Conservation (phyloP, 2,329 filamentous ascomycete species). For the Neurospora crassa region DNA sequence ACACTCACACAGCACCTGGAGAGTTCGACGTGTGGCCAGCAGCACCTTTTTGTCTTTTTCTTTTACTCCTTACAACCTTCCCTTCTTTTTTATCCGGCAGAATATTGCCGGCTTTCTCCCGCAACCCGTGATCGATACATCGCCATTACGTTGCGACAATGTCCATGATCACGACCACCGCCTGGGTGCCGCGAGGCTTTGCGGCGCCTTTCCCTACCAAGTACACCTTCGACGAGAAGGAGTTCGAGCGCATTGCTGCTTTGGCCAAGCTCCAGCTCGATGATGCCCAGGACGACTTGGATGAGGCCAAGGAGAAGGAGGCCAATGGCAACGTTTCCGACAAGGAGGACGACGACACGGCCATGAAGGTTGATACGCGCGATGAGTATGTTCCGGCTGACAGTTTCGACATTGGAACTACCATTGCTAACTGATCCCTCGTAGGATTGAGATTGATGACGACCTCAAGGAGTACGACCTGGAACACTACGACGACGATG, state of each 20-base stretch:
- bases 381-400: slow-evolving; percentile 30
- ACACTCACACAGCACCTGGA: neutral
- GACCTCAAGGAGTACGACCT: slow-evolving; percentile 94
- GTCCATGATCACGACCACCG: slow-evolving; percentile 67
- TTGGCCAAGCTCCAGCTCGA: slow-evolving; percentile 74
- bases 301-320: slow-evolving; percentile 48
- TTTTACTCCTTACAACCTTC: neutral
- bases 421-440: neutral
- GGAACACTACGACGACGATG: slow-evolving; percentile 88
- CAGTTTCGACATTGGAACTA: too few relatives aligned
- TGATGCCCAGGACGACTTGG: slow-evolving; percentile 80
- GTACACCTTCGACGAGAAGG: slow-evolving; percentile 65
- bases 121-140: neutral
- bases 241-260: slow-evolving; percentile 65
- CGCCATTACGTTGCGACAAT: slow-evolving; percentile 24
- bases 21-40: neutral
- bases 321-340: slow-evolving; percentile 21
- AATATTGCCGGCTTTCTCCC: neutral
- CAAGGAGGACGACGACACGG: slow-evolving; percentile 26
- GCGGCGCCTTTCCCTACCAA: slow-evolving; percentile 67
- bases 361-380: slow-evolving; percentile 20
- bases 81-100: neutral
- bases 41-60: neutral
- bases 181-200: slow-evolving; percentile 70
- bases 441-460: slow-evolving; percentile 54